Evolutionary conservation across 805 yeast species (phyloP).

Genomic region (Tetrapisispora taiwanensis): DNA sequence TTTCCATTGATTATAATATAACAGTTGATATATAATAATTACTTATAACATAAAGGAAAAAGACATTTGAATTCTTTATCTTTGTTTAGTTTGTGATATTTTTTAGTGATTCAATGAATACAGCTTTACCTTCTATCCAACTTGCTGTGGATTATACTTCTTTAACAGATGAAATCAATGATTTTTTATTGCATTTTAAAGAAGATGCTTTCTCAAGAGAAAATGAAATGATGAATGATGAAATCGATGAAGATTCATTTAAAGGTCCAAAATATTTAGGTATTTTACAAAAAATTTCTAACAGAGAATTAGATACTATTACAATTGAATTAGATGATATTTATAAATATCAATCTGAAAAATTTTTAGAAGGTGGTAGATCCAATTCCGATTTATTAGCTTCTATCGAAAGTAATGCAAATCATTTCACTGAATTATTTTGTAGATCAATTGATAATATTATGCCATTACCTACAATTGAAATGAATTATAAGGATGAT

Average conservation of each 20-base stretch:
- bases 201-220: conserved; percentile 23
- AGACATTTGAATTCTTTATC: too few species aligned
- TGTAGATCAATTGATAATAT: conserved; percentile 64
- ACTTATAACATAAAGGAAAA: too few species aligned
- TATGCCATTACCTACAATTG: conserved; percentile 77
- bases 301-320: conserved; percentile 64
- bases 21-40: too few species aligned
- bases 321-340: conserved; percentile 79
- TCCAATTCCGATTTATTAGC: conserved; percentile 22
- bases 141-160: conserved; percentile 65
- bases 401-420: conserved; percentile 56
- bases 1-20: too few species aligned
- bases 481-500: conserved; percentile 71
- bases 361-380: conserved; percentile 21
- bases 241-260: conserved; percentile 26
- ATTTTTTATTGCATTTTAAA: conserved; percentile 60
- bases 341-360: conserved; percentile 49
- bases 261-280: conserved; percentile 66
- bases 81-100: too few species aligned
- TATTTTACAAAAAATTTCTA: conserved; percentile 68
- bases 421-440: conserved; percentile 71
- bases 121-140: conserved; percentile 51
- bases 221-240: conserved; percentile 22
- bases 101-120: conserved; percentile 14
- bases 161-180: conserved; percentile 45